Percentiles rank a stretch among this genome's conserved stretches.
Conservation (phyloP, 2,329 filamentous ascomycete genomes). For the Hypocrella siamensis region DNA sequence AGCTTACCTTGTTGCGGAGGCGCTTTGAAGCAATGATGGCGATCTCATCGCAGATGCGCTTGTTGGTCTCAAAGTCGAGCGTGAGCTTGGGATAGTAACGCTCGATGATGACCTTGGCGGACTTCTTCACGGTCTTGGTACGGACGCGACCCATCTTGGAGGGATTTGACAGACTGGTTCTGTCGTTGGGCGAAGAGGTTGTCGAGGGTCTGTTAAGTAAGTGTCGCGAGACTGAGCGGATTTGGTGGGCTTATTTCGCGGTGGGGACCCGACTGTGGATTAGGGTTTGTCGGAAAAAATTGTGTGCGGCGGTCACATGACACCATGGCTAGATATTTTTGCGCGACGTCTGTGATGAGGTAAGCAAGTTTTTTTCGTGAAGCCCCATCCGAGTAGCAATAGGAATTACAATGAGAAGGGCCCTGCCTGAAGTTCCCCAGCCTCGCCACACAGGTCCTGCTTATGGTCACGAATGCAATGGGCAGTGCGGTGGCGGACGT, state of each 20-base stretch:
- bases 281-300: conserved; percentile 12
- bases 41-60: conserved; percentile 99
- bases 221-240: too few relatives aligned
- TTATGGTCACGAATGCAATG: too few relatives aligned
- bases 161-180: conserved; percentile 25
- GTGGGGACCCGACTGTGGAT: conserved; percentile 8
- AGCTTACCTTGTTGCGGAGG: conserved; percentile 88
- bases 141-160: conserved; percentile 56
- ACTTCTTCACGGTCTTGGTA: conserved; percentile 57
- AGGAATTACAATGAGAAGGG: too few relatives aligned
- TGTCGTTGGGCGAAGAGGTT: conserved; percentile 18
- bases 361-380: too few relatives aligned
- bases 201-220: conserved; percentile 11
- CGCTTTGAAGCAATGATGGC: conserved; percentile 99
- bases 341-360: too few relatives aligned
- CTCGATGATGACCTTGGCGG: conserved; percentile 99
- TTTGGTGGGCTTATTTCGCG: too few relatives aligned
- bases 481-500: too few relatives aligned
- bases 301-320: conserved; percentile 12
- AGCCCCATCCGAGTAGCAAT: too few relatives aligned
- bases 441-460: too few relatives aligned
- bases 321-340: too few relatives aligned
- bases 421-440: too few relatives aligned
- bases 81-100: conserved; percentile 95
- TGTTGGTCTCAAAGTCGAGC: conserved; percentile 99